These are phyloP conservation scores for Leccinum olivaceopallidum DNA, from an alignment of 768 basidiomycete genomes.

Conservation along the genomic window DNA sequence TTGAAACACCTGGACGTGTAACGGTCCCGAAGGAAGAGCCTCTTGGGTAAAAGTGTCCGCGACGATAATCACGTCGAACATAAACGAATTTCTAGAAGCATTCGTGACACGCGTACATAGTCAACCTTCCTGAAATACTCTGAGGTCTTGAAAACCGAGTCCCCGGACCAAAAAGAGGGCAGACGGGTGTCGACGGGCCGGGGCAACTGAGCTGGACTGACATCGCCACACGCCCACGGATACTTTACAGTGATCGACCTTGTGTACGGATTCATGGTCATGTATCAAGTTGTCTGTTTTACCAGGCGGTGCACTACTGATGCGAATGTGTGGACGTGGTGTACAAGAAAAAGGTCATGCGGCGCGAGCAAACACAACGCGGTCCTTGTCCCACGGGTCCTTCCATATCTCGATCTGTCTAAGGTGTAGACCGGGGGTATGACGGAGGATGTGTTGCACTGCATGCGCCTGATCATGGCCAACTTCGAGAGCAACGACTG, in stretches of 20 bases:
- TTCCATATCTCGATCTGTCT: conserved; percentile 63
- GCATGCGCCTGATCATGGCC: conserved; percentile 68
- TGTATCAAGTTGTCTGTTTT: conserved; percentile 12
- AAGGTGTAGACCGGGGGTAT: conserved; percentile 42
- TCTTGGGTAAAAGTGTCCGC: neutral
- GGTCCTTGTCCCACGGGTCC: conserved; percentile 77
- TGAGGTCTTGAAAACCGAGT: conserved; percentile 6
- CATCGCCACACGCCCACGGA: conserved; percentile 5
- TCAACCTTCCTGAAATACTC: conserved; percentile 5
- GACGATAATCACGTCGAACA: conserved; percentile 16
- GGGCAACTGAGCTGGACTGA: conserved; percentile 18
- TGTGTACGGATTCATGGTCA: neutral
- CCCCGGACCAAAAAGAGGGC: conserved; percentile 7
- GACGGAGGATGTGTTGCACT: conserved; percentile 59
- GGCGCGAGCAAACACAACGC: conserved; percentile 64
- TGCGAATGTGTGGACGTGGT: neutral
- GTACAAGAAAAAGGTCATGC: conserved; percentile 27
- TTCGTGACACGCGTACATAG: conserved; percentile 1
- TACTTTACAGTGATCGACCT: conserved; percentile 8
- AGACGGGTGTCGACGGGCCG: neutral
- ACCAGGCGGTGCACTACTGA: conserved; percentile 17
- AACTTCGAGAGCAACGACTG: conserved; percentile 75
- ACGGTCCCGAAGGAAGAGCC: neutral
- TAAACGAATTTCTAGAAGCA: neutral
- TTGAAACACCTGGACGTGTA: conserved; percentile 15